A percentile compares a stretch with the other conserved stretches of the same genome.
phyloP scores from a whole-genome alignment of 2,329 filamentous ascomycete species.

The Aureobasidium subglaciale region DNA sequence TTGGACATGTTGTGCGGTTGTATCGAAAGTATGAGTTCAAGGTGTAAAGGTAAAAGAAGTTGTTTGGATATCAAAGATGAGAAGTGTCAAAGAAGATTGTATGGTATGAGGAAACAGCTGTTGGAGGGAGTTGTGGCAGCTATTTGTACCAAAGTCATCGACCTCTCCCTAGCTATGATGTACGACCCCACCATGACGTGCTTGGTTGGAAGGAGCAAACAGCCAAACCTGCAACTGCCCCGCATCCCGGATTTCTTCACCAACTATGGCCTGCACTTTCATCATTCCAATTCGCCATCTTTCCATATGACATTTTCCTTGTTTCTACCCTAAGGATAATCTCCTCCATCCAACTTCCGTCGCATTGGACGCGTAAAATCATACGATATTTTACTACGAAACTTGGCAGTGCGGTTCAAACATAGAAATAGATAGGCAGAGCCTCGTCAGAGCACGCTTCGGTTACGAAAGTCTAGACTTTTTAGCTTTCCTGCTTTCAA shows the following conservation, averaged over 20 bases:
- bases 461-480: neutral
- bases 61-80: neutral
- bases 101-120: constrained; percentile 1
- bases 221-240: neutral
- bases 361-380: neutral
- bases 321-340: neutral
- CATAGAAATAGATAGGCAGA: neutral
- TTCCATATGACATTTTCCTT: neutral
- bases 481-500: neutral
- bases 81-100: neutral
- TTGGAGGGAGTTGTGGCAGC: neutral
- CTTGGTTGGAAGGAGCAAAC: neutral
- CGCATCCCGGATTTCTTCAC: neutral
- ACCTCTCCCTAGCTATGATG: constrained; percentile 3
- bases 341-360: neutral
- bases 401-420: neutral
- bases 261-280: neutral
- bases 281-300: neutral
- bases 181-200: constrained; percentile 3
- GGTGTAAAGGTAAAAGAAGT: too few species aligned
- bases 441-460: constrained; percentile 7
- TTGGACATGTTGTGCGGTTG: constrained; percentile 10
- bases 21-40: neutral
- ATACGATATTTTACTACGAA: neutral
- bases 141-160: neutral